phyloP scores from a whole-genome alignment of 2,329 filamentous ascomycete species.

The Alternaria sp. region DNA sequence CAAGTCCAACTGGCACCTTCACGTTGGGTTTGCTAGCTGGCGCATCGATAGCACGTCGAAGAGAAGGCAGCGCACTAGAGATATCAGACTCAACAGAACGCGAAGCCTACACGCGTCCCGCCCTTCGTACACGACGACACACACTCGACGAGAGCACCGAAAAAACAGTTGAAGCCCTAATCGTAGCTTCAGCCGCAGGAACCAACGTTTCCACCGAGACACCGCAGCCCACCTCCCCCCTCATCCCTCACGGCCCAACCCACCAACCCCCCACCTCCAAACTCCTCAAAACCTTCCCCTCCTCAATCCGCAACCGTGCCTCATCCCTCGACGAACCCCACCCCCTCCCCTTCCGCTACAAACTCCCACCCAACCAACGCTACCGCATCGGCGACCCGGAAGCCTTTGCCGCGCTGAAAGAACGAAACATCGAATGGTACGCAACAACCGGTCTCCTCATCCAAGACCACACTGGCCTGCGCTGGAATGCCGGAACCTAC shows the following conservation, averaged over 20 bases:
- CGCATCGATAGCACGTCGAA: background rate
- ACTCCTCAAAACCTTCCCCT: slow-evolving; percentile 4
- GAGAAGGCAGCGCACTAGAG: background rate
- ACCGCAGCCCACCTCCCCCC: background rate
- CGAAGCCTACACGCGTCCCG: too few relatives aligned
- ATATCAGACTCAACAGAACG: background rate
- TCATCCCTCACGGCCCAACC: background rate
- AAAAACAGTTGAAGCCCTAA: background rate
- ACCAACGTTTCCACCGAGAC: too few relatives aligned
- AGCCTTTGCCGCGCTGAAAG: background rate
- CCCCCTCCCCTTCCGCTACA: slow-evolving; percentile 4
- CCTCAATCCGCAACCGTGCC: slow-evolving; percentile 6
- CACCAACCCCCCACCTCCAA: background rate
- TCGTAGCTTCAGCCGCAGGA: background rate
- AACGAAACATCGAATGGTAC: slow-evolving; percentile 6
- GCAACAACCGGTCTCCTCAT: slow-evolving; percentile 6
- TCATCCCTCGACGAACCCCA: background rate
- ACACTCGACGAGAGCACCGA: background rate
- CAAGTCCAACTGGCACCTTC: background rate
- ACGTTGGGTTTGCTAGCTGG: background rate
- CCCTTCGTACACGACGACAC: background rate
- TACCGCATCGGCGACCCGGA: slow-evolving; percentile 2
- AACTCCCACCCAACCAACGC: background rate
- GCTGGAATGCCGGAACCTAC: slow-evolving; percentile 7
- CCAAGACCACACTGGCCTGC: background rate